A percentile compares a stretch with the other conserved stretches of the same genome.
phyloP scores from a whole-genome alignment of 1,284 basidiomycete genomes.

The Puccinia novopanici region DNA sequence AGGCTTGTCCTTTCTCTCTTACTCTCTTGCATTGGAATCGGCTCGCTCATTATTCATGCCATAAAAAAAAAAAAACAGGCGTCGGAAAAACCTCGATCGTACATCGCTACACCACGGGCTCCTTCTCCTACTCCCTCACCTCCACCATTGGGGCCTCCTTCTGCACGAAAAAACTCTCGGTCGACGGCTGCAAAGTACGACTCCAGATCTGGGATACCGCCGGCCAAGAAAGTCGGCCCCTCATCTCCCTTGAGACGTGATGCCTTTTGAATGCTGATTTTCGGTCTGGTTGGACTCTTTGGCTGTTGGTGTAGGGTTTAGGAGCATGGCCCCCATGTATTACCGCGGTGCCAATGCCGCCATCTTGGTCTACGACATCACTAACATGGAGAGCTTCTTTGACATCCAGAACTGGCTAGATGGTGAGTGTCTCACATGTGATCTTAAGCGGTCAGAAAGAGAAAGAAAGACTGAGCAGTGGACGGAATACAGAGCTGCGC shows the following conservation, averaged over 20 bases:
- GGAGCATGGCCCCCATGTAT: conserved; percentile 88
- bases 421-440: conserved; percentile 65
- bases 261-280: too few relatives aligned
- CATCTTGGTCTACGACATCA: conserved; percentile 95
- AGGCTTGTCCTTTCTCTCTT: conserved; percentile 63
- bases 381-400: conserved; percentile 81
- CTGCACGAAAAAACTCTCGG: conserved; percentile 86
- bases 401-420: conserved; percentile 92
- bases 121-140: conserved; percentile 77
- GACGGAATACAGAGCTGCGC: conserved; percentile 70
- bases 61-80: conserved; percentile 62
- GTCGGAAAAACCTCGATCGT: conserved; percentile 94
- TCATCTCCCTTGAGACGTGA: too few relatives aligned
- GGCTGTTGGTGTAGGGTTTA: conserved; percentile 57
- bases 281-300: too few relatives aligned
- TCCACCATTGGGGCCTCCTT: conserved; percentile 94
- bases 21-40: conserved; percentile 26
- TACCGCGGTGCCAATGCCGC: conserved; percentile 97
- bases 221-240: conserved; percentile 76
- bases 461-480: not conserved
- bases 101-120: conserved; percentile 86
- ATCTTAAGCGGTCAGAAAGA: not conserved
- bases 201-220: conserved; percentile 86
- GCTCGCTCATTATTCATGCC: conserved; percentile 23
- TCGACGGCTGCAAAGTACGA: conserved; percentile 83